phyloP scores from a whole-genome alignment of 805 yeast genomes.

The Saccharomyces cerevisiae region DNA sequence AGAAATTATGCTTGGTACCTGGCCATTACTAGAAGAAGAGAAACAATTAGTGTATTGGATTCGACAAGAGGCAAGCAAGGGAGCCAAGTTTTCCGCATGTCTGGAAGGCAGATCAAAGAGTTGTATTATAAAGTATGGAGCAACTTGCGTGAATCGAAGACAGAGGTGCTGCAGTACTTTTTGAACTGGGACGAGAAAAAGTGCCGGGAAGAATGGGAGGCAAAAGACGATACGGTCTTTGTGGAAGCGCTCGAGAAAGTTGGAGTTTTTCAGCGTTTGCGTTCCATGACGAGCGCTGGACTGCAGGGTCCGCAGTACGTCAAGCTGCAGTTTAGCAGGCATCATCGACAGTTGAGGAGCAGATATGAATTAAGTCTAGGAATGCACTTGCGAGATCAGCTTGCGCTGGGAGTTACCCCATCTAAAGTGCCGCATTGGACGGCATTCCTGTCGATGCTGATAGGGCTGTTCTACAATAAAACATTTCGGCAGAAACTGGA shows the following conservation, averaged over 20 bases:
- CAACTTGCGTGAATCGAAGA: not conserved
- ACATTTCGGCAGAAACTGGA: constrained; percentile 1
- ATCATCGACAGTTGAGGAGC: not conserved
- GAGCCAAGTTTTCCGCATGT: constrained; percentile 1
- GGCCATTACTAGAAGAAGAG: constrained; percentile 1
- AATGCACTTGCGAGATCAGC: constrained; percentile 1
- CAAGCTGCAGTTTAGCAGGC: constrained; percentile 1
- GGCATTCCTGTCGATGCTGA: too few species aligned
- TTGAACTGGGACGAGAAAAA: constrained; percentile 1
- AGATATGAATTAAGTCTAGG: not conserved
- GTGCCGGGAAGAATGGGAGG: not conserved
- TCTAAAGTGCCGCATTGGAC: not conserved
- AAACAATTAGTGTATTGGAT: constrained; percentile 1
- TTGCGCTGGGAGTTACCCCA: not conserved
- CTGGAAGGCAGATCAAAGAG: not conserved
- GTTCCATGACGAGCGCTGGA: constrained; percentile 1
- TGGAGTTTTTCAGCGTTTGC: constrained; percentile 1
- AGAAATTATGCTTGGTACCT: constrained; percentile 1
- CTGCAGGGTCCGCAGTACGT: constrained; percentile 1
- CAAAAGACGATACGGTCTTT: not conserved
- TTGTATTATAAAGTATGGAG: constrained; percentile 1
- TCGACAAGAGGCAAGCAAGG: not conserved
- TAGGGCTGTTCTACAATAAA: not conserved
- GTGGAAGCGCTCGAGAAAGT: not conserved
- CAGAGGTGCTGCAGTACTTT: not conserved